Conservation (phyloP, 495 filamentous ascomycete species). For the Daldinia childiae region DNA sequence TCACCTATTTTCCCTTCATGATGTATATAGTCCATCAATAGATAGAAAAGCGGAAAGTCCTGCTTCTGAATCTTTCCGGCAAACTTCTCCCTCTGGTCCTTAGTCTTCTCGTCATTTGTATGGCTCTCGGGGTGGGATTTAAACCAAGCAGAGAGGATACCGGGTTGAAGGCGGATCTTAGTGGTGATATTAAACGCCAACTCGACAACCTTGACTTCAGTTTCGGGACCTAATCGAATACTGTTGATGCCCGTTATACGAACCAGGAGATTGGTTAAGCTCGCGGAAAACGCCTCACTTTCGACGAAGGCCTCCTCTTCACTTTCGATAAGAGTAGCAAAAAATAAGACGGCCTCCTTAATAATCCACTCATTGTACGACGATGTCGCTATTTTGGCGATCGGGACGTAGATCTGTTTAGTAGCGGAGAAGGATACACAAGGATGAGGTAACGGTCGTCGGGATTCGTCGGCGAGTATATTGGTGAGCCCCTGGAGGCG, state of each 20-base stretch:
- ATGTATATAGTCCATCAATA: slow-evolving; percentile 95
- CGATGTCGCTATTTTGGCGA: slow-evolving; percentile 83
- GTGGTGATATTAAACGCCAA: slow-evolving; percentile 92
- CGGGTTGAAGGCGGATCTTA: slow-evolving; percentile 89
- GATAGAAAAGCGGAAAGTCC: slow-evolving; percentile 94
- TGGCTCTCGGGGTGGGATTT: slow-evolving; percentile 53
- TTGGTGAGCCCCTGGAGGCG: slow-evolving; percentile 72
- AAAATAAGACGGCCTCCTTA: slow-evolving; percentile 81
- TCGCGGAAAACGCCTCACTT: slow-evolving; percentile 81
- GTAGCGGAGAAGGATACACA: slow-evolving; percentile 85
- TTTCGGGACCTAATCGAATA: slow-evolving; percentile 70
- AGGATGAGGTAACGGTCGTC: slow-evolving; percentile 84
- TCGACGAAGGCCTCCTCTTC: slow-evolving; percentile 94
- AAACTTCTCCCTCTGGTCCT: slow-evolving; percentile 70
- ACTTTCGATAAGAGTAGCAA: slow-evolving; percentile 90
- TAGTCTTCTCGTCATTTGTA: slow-evolving; percentile 56
- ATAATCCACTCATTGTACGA: slow-evolving; percentile 83
- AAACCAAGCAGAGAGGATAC: slow-evolving; percentile 90
- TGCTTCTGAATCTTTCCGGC: slow-evolving; percentile 87
- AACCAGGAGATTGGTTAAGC: slow-evolving; percentile 82
- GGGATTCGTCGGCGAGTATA: slow-evolving; percentile 87
- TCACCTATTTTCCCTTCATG: slow-evolving; percentile 92
- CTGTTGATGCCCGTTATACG: slow-evolving; percentile 69
- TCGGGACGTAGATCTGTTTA: slow-evolving; percentile 84
- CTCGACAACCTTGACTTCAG: slow-evolving; percentile 86